Evolutionary conservation across 2,329 filamentous ascomycete genomes (phyloP), one percentile per base, ranked within the genome.

Genomic region (Aciculosporium take): DNA sequence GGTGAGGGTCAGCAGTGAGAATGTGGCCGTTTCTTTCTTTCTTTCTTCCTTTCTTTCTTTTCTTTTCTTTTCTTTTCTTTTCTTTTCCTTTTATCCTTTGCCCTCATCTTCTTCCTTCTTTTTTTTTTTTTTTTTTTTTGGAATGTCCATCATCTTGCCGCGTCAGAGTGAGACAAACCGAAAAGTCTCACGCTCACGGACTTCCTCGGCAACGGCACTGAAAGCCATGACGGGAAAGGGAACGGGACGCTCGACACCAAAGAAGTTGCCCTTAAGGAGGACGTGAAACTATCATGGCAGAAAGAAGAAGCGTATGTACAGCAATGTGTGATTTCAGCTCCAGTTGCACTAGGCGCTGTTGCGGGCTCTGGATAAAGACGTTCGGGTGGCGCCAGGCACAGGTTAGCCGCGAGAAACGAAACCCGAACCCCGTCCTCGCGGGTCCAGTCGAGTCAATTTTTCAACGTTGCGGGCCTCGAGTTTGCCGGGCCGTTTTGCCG

Each of bases 111-210:
- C 18, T 17, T 7, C 3, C 3, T 17, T 31, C n/a, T 17, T 31
- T 31, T 17, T 17, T 1, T 17, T 17, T 31, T 7, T 17, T 31
- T 4, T 2, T 30, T 9, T 7, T 3, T 31, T 31, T 5, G 7
- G n/a, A 18, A 18, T 31, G 29, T 32, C n/a, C 21, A 13, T 7
- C 7, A 27, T 18, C 10, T 9, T 23, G 9, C 13, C n/a, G 13
- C 18, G 18, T 33, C 5, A 13, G 9, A 6, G 17, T n/a, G 7
- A 20, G 17, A 36, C 28, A 27, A 31, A 43, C 41, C 41, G 18
- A 29, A 35, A 43, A 6, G 41, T 43, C 32, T 43, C 41, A 20
- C 37, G 41, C 37, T 43, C 41, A 36, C 41, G 41, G 5, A 33
- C 27, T 40, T 40, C 41, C 37, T 43, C 41, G 25, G 37, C 32